phyloP scores from a whole-genome alignment of 768 basidiomycete genomes.

The Rossbeevera mucosa region DNA sequence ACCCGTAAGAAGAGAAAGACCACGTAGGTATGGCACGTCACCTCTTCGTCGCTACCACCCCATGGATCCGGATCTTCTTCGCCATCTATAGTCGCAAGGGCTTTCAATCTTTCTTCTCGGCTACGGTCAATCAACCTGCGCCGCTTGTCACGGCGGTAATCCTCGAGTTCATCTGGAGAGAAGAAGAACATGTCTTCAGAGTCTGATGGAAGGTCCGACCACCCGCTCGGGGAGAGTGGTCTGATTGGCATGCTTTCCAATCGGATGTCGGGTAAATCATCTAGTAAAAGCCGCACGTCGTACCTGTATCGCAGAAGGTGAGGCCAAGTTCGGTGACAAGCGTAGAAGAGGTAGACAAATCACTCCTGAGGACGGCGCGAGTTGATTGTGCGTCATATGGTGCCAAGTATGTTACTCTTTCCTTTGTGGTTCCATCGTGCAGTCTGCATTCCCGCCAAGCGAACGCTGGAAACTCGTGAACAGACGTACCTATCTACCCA shows the following conservation, averaged over 20 bases:
- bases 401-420: constrained; percentile 6
- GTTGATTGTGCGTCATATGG: constrained; percentile 3
- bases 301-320: constrained; percentile 47
- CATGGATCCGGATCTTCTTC: constrained; percentile 45
- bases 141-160: constrained; percentile 65
- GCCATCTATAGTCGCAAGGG: constrained; percentile 44
- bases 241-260: constrained; percentile 3
- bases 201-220: constrained; percentile 85
- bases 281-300: constrained; percentile 72
- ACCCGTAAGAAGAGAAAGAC: constrained; percentile 9
- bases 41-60: constrained; percentile 73
- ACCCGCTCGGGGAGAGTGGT: constrained; percentile 54
- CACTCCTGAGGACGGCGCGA: background rate
- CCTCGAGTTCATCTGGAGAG: constrained; percentile 58
- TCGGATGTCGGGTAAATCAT: constrained; percentile 36
- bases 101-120: constrained; percentile 63
- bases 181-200: constrained; percentile 84
- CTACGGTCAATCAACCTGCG: constrained; percentile 53
- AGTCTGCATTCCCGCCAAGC: constrained; percentile 1
- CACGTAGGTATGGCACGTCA: constrained; percentile 16
- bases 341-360: constrained; percentile 18
- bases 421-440: constrained; percentile 7
- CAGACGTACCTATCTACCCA: constrained; percentile 84
- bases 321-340: constrained; percentile 13
- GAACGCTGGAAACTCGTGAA: constrained; percentile 15